A percentile compares a stretch with the other conserved stretches of the same genome.
Evolutionary conservation across 192 early-diverging fungal genomes (phyloP).

Genomic region (Helicostylum pulchrum): DNA sequence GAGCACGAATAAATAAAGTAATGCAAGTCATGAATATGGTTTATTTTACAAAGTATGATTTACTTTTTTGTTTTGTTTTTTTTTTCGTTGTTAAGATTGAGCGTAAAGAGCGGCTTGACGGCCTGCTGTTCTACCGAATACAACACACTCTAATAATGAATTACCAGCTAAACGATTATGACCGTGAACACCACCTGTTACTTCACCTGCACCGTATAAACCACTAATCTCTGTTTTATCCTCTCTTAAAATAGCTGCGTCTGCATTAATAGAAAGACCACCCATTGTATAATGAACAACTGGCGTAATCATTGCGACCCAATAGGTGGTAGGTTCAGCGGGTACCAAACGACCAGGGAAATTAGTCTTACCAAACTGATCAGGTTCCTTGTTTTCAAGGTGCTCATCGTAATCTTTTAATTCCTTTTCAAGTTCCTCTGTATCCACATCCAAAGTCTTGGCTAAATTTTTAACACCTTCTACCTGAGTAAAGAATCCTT

Average conservation of each 20-base stretch:
- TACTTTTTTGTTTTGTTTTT: neutral
- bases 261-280: constrained; percentile 8
- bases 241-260: constrained; percentile 9
- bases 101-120: constrained; percentile 15
- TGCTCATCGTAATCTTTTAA: constrained; percentile 25
- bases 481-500: constrained; percentile 20
- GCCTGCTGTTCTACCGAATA: constrained; percentile 79
- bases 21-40: too few species aligned
- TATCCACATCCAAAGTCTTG: constrained; percentile 4
- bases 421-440: neutral
- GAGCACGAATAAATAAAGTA: too few species aligned
- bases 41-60: neutral
- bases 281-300: constrained; percentile 37
- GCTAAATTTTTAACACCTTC: constrained; percentile 4
- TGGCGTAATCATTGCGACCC: constrained; percentile 29
- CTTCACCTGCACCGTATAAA: constrained; percentile 74
- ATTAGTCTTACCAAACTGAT: constrained; percentile 25
- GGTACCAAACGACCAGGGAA: constrained; percentile 18
- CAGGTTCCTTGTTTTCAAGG: constrained; percentile 1
- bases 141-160: constrained; percentile 79
- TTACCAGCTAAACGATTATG: constrained; percentile 79
- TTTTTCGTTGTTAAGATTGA: neutral
- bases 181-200: constrained; percentile 82
- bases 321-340: constrained; percentile 11
- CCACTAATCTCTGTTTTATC: constrained; percentile 51